These are phyloP conservation scores for Mycosphaerelloides madeirae DNA, from an alignment of 2,329 filamentous ascomycete species.

Conservation along the genomic window DNA sequence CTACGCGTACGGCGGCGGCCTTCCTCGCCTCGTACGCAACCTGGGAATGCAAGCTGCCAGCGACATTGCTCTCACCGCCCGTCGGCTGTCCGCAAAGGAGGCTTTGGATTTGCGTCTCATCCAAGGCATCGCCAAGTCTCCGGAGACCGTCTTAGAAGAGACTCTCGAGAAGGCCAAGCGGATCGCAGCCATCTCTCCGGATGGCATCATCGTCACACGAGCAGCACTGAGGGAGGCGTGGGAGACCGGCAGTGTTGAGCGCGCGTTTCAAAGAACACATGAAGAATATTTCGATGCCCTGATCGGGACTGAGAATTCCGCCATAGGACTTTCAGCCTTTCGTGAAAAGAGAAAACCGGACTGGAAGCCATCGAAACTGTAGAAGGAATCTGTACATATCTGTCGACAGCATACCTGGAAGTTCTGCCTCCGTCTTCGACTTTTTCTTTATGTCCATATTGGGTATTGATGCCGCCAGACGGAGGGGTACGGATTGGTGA, in stretches of 20 bases:
- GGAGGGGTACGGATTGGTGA: no score
- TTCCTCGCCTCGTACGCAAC: conserved; percentile 48
- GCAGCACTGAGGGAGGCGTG: conserved; percentile 34
- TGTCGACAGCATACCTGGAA: no score
- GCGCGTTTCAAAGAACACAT: conserved; percentile 37
- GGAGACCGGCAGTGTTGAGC: conserved; percentile 38
- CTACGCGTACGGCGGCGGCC: conserved; percentile 48
- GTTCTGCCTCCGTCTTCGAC: no score
- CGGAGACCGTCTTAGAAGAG: conserved; percentile 31
- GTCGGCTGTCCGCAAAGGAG: conserved; percentile 42
- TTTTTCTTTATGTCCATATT: no score
- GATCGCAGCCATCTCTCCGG: conserved; percentile 32
- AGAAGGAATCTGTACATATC: no score
- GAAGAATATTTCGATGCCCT: conserved; percentile 40
- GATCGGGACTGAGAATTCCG: conserved; percentile 42
- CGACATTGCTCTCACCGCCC: conserved; percentile 48
- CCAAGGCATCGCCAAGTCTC: conserved; percentile 33
- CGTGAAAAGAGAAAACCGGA: conserved; percentile 44
- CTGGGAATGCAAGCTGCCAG: conserved; percentile 46
- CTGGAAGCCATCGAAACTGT: conserved; percentile 45
- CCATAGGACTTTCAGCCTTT: conserved; percentile 48
- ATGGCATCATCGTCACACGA: conserved; percentile 36
- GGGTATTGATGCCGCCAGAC: no score
- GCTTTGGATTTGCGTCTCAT: conserved; percentile 38
- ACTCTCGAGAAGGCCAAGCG: conserved; percentile 31